Percentiles rank a stretch among this genome's conserved stretches.
phyloP scores from a whole-genome alignment of 1,139 yeast species.

The Yamadazyma buinensis region DNA sequence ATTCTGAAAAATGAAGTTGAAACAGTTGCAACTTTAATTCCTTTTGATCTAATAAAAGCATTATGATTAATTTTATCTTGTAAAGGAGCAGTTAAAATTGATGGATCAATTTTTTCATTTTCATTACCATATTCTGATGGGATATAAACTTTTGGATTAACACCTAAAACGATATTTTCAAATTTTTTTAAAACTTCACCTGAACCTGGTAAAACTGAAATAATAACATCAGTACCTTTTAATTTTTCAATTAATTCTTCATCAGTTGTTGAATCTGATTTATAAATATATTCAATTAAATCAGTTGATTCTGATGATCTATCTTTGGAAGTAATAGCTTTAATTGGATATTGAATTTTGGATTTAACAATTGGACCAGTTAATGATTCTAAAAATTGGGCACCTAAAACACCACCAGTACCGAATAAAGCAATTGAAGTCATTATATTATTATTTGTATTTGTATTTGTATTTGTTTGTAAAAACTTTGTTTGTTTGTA shows the following conservation, averaged over 20 bases:
- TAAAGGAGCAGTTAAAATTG: conserved; percentile 32
- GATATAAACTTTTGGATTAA: conserved; percentile 51
- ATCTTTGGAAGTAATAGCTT: conserved; percentile 46
- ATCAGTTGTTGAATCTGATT: conserved; percentile 19
- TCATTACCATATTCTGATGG: conserved; percentile 64
- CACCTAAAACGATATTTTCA: conserved; percentile 32
- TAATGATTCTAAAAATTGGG: conserved; percentile 44
- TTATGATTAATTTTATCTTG: conserved; percentile 37
- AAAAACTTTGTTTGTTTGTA: too few relatives aligned
- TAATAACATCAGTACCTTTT: conserved; percentile 47
- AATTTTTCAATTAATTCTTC: conserved; percentile 22
- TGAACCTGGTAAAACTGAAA: conserved; percentile 36
- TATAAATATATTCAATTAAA: conserved; percentile 37
- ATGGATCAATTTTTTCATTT: conserved; percentile 17
- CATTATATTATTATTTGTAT: conserved; percentile 10
- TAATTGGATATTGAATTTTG: conserved; percentile 46
- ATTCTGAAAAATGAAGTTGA: conserved; percentile 42
- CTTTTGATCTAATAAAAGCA: conserved; percentile 37
- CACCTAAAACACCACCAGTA: conserved; percentile 49
- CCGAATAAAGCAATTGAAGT: conserved; percentile 51
- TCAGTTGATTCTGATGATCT: conserved; percentile 30
- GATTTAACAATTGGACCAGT: conserved; percentile 38
- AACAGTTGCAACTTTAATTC: conserved; percentile 52
- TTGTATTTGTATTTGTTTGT: too few relatives aligned
- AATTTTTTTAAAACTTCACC: conserved; percentile 21